These are phyloP conservation scores for Gynandropsis gynandra DNA, from an alignment of 345 rosid species.

Conservation along the genomic window DNA sequence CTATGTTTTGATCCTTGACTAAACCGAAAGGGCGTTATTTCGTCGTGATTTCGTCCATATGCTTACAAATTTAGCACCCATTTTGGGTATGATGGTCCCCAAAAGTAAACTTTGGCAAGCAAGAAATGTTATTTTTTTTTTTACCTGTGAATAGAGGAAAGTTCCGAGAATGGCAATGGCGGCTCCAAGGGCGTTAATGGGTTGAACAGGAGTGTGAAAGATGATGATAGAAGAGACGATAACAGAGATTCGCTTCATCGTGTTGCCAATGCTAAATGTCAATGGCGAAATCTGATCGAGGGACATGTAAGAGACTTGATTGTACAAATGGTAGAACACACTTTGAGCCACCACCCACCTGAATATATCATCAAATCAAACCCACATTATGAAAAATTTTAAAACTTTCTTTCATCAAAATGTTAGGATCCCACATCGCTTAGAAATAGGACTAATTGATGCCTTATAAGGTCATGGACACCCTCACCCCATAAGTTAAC, in stretches of 20 bases:
- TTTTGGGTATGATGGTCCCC: no score
- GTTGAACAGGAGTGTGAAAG: constrained; percentile 67
- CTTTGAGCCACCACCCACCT: constrained; percentile 88
- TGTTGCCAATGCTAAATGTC: constrained; percentile 70
- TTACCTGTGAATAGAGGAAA: constrained; percentile 73
- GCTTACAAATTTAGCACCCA: no score
- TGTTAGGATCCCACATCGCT: no score
- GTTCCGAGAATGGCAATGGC: constrained; percentile 76
- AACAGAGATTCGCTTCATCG: constrained; percentile 73
- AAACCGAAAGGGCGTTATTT: no score
- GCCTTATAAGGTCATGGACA: no score
- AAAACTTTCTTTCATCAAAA: no score
- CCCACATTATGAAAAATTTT: neutral
- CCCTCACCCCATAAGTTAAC: no score
- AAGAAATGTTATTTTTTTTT: neutral
- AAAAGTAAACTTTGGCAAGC: neutral
- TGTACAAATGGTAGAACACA: constrained; percentile 72
- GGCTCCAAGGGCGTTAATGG: constrained; percentile 71
- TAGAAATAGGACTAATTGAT: no score
- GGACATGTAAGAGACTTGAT: constrained; percentile 83
- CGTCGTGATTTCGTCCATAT: no score
- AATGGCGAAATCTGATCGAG: constrained; percentile 72
- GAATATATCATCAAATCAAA: constrained; percentile 1
- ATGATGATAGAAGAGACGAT: constrained; percentile 74
- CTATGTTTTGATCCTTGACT: no score